phyloP scores from a whole-genome alignment of 2,329 filamentous ascomycete genomes.

The Nigrograna mackinnonii region DNA sequence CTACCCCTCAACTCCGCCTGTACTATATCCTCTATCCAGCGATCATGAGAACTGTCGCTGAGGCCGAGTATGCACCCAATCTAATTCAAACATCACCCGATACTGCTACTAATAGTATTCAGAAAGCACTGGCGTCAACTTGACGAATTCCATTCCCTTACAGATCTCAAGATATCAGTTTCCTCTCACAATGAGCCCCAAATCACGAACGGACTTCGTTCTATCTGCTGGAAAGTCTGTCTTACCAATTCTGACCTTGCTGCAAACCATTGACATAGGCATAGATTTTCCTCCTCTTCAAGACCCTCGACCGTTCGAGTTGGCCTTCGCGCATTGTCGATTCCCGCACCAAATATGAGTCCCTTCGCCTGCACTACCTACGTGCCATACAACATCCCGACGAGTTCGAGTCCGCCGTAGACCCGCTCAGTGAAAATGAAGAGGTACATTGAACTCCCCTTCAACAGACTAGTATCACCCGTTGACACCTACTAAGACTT shows the following conservation, averaged over 20 bases:
- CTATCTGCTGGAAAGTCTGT: slow-evolving; percentile 88
- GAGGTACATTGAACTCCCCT: slow-evolving; percentile 52
- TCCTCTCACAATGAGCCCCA: slow-evolving; percentile 38
- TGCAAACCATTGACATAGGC: slow-evolving; percentile 10
- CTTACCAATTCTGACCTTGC: slow-evolving; percentile 1
- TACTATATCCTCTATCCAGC: slow-evolving; percentile 7
- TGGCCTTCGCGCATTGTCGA: slow-evolving; percentile 72
- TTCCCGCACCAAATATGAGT: slow-evolving; percentile 73
- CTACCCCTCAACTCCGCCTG: slow-evolving; percentile 13
- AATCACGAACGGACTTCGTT: slow-evolving; percentile 70
- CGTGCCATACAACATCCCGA: slow-evolving; percentile 84
- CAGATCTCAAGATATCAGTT: slow-evolving; percentile 40
- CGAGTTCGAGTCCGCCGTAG: slow-evolving; percentile 72
- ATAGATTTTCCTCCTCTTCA: slow-evolving; percentile 81
- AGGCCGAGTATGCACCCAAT: slow-evolving; percentile 35
- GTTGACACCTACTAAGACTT: slow-evolving; percentile 53
- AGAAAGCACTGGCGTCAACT: slow-evolving; percentile 42
- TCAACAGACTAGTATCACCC: slow-evolving; percentile 12
- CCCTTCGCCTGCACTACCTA: slow-evolving; percentile 73
- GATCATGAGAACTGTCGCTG: slow-evolving; percentile 34
- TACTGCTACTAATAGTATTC: slow-evolving; percentile 17
- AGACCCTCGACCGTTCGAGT: slow-evolving; percentile 63
- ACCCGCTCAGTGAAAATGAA: slow-evolving; percentile 85
- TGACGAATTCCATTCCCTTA: slow-evolving; percentile 39
- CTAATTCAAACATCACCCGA: background rate